A percentile compares a stretch with the other conserved stretches of the same genome.
phyloP scores from a whole-genome alignment of 2,329 filamentous ascomycete species.

The Fusarium temperatum region DNA sequence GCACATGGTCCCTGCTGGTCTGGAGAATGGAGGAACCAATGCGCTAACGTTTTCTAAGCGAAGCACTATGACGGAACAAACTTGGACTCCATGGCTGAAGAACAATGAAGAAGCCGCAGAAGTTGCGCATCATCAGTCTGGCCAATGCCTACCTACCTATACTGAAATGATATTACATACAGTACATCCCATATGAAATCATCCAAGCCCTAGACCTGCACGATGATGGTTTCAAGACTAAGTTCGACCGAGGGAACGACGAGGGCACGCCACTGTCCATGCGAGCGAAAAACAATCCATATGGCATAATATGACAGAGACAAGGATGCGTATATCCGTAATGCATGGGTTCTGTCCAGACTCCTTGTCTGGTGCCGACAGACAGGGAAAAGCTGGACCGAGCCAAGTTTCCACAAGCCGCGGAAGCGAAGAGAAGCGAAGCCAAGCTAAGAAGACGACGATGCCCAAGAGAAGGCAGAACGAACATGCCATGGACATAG shows the following conservation, averaged over 20 bases:
- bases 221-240: conserved; percentile 8
- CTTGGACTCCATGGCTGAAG: conserved; percentile 5
- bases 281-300: background rate
- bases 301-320: background rate
- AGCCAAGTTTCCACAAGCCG: background rate
- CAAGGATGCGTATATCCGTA: conserved; percentile 11
- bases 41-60: conserved; percentile 11
- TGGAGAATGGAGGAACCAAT: conserved; percentile 23
- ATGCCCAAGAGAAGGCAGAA: background rate
- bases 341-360: conserved; percentile 1
- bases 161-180: background rate
- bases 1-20: conserved; percentile 36
- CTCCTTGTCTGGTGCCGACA: background rate
- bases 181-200: background rate
- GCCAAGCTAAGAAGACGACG: background rate
- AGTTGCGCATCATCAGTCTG: background rate
- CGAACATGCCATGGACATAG: background rate
- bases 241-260: background rate
- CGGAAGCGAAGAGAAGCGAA: conserved; percentile 3
- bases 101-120: background rate
- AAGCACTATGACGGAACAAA: conserved; percentile 29
- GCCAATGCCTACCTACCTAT: background rate
- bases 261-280: background rate
- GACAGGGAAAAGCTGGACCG: conserved; percentile 3
- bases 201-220: background rate